phyloP scores from a whole-genome alignment of 345 rosid species.

The Camelina neglecta region DNA sequence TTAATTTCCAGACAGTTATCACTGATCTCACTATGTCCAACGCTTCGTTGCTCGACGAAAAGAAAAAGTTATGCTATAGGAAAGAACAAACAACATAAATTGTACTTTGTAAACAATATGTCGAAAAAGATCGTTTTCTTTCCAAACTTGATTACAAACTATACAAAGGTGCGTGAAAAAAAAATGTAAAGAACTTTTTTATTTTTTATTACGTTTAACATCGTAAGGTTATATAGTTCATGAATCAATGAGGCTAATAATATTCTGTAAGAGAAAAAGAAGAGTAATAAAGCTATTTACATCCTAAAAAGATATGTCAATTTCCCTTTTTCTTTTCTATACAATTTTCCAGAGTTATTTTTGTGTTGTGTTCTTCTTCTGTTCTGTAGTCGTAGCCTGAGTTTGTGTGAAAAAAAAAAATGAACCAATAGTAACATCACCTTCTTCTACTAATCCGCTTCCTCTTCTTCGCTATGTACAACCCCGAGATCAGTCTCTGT shows the following conservation, averaged over 20 bases:
- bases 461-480: slow-evolving; percentile 48
- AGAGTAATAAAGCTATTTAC: slow-evolving; percentile 28
- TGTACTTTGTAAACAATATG: too few relatives aligned
- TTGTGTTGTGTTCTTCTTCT: not conserved
- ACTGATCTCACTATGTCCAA: too few relatives aligned
- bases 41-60: too few relatives aligned
- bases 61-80: too few relatives aligned
- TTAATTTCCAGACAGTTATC: too few relatives aligned
- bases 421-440: slow-evolving; percentile 32
- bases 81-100: too few relatives aligned
- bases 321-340: slow-evolving; percentile 22
- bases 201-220: not conserved
- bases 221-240: slow-evolving; percentile 16
- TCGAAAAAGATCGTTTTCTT: too few relatives aligned
- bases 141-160: not conserved
- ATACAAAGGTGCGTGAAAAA: not conserved
- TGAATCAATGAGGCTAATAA: slow-evolving; percentile 12
- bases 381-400: slow-evolving; percentile 15
- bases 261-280: not conserved
- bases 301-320: slow-evolving; percentile 28
- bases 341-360: slow-evolving; percentile 31
- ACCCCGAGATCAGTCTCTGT: slow-evolving; percentile 17
- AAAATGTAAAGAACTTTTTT: not conserved
- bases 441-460: slow-evolving; percentile 67
- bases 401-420: slow-evolving; percentile 34